Evolutionary conservation across 495 filamentous ascomycete species (phyloP), one percentile per base, ranked within the genome.

Genomic region (Hypoxylon fragiforme): DNA sequence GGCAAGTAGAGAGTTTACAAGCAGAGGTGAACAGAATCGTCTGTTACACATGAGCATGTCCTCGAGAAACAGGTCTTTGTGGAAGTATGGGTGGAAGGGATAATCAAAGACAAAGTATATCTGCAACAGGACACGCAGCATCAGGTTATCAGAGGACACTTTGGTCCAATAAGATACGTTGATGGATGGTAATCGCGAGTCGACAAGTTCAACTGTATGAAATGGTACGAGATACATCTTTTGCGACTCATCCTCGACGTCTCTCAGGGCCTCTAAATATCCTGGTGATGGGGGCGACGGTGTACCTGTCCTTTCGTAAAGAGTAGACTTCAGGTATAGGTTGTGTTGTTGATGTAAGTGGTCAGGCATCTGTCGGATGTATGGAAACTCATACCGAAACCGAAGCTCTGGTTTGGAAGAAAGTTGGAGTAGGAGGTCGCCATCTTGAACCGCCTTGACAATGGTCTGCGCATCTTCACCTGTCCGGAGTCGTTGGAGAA

Each of bases 371-470:
- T 69, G 56, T 9, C 58, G 41, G 7, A 61, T 48, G 40, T 70
- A 70, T 16, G 72, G 72, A 36, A 75, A 75, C 38, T 72, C 70
- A 40, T 70, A 75, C 15, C 69, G 71, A 38, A 59, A 70, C 14
- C 69, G 57, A 38, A 65, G 42, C 28, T 75, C 70, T 3, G 72
- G 71, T 3, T 57, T 54, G 13, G 68, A 16, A 3, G 68, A 56
- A 12, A 73, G 54, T 41, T 75, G 68, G 1, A 73, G 55, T 5
- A 72, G 64, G n/a, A 70, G 43, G 36, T 73, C 66, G 14, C 72
- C 71, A 14, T 70, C 61, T 22, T 65, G 63, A 50, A 74, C 64
- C 6, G 68, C 56, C 9, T 63, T 63, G 14, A 74, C 44, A 16
- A 75, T 63, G 1, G 62, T 31, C 31, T 50, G 50, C 15, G 22